phyloP scores from a whole-genome alignment of 2,329 filamentous ascomycete species.

The Cordyceps cicadae region DNA sequence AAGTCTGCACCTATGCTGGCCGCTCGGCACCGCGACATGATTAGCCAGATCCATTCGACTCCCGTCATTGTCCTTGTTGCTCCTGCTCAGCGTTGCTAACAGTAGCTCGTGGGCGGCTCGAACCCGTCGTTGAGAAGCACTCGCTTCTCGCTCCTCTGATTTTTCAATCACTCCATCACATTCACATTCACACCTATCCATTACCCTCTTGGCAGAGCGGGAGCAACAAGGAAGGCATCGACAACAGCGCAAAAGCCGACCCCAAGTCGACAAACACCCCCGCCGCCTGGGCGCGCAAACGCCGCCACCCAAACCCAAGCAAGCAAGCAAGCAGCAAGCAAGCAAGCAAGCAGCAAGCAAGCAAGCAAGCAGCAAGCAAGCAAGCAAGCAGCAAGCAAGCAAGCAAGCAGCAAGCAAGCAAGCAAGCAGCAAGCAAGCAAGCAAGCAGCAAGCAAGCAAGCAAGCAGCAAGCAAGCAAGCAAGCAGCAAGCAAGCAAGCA shows the following conservation, averaged over 20 bases:
- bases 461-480: no score
- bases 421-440: no score
- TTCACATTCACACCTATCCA: neutral
- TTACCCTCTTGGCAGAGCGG: neutral
- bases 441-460: no score
- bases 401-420: no score
- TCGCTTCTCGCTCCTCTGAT: neutral
- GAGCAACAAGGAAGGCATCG: conserved; percentile 2
- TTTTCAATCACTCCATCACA: neutral
- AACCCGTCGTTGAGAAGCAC: conserved; percentile 3
- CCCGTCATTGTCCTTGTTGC: conserved; percentile 7
- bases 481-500: no score
- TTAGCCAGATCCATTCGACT: conserved; percentile 1
- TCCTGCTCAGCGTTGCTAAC: conserved; percentile 12
- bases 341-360: no score
- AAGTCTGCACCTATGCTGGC: neutral
- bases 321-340: no score
- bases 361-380: no score
- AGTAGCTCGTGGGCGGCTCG: conserved; percentile 11
- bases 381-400: no score
- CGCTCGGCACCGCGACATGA: conserved; percentile 7
- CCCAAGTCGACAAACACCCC: neutral
- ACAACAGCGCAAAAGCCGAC: no score
- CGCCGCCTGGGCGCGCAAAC: neutral
- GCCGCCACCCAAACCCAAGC: neutral